Evolutionary conservation across 768 basidiomycete species (phyloP), one percentile per base, ranked within the genome.

Genomic region (Russula sp.): DNA sequence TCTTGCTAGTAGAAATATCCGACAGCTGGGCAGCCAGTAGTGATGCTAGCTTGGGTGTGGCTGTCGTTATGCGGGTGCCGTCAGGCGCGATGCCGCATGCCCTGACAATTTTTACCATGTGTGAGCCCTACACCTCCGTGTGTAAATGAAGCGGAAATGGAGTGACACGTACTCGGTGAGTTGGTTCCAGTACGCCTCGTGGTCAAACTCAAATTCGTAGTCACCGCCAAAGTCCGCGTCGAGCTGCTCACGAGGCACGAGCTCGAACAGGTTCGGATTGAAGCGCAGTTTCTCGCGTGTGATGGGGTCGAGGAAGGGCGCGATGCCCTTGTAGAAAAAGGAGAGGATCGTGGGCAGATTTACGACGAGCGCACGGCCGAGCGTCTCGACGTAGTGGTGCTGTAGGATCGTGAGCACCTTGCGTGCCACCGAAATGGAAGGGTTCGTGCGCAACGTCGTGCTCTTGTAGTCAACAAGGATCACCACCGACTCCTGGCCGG

Each of bases 221-320:
- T 85, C 80, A 1, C 92, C 92, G 14, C 90, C 91, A 71, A 94
- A 92, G 66, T 89, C 89, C 1, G 84, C 82, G 70, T 93, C 91
- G 9, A 94, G 82, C 59, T 94, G 92, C 4, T 81, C 80, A 7
- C 74, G 75, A 6, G 91, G 88, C 22, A 94, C 79, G 49, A 95
- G 83, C 63, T 91, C 88, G 44, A 80, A 72, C 6, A 95, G 77
- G 68, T 91, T 81, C 4, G 93, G 91, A 71, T 95, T 95, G 73
- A 95, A 94, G 27, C 87, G 84, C 86, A 94, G 91, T 88, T 94
- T 95, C 70, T 93, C 91, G 49, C 89, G 79, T 0, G 93, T 94
- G 35, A 93, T 84, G 6, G 93, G 92, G 71, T 95, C 92, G 55
- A 95, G 72, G 77, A 94, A 92, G 0, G 92, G 91, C 9, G 86